A percentile compares a stretch with the other conserved stretches of the same genome.
Evolutionary conservation across 768 basidiomycete genomes (phyloP).

Genomic region (Hydnomerulius pinastri): DNA sequence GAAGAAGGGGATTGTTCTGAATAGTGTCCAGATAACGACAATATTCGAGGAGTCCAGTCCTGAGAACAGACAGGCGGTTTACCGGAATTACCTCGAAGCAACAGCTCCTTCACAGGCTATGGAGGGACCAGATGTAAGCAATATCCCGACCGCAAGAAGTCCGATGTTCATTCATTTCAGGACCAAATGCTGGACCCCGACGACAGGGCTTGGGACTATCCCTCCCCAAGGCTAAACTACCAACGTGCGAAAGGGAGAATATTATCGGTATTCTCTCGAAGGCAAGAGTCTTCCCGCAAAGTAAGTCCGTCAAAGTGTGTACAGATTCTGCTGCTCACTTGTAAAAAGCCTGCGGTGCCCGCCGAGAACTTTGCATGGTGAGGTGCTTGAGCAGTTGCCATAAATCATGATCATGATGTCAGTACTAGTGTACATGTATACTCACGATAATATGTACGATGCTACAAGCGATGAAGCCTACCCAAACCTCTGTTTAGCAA

Average conservation of each 20-base stretch:
- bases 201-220: conserved; percentile 40
- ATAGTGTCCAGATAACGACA: conserved; percentile 13
- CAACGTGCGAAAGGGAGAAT: neutral
- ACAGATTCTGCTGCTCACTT: neutral
- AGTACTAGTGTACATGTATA: conserved; percentile 1
- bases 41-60: conserved; percentile 8
- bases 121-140: conserved; percentile 2
- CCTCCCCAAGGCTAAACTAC: neutral
- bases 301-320: neutral
- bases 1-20: neutral
- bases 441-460: conserved; percentile 16
- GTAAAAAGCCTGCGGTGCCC: neutral
- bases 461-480: conserved; percentile 32
- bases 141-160: neutral
- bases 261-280: neutral
- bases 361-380: neutral
- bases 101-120: neutral
- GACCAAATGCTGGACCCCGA: conserved; percentile 37
- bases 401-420: neutral
- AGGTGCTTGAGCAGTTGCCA: neutral
- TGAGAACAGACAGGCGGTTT: conserved; percentile 8
- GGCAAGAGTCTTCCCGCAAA: neutral
- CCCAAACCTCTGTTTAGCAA: conserved; percentile 88
- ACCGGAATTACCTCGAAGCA: conserved; percentile 9
- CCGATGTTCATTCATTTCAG: neutral